Base-by-base conservation (phyloP, 176 grass and related monocot genomes). In the Oryza coarctata region DNA sequence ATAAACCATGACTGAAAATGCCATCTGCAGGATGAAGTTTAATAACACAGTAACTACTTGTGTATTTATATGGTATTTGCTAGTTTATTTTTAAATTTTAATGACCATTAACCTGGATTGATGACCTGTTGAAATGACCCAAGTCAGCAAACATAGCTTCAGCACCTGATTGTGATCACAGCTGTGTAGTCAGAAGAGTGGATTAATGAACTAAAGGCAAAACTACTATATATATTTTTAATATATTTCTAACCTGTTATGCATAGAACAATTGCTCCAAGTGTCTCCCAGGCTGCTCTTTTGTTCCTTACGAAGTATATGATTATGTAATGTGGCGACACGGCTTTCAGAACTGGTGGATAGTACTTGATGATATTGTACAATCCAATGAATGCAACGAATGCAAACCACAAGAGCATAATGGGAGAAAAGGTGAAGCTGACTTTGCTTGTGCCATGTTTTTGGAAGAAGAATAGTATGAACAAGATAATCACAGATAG, bases 91-190 rank as follows among this genome's bases (percentile, higher is more conserved):
- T 38, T 72, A 58, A 67, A 32, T 2, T 25, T 69, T 63, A 71
- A 64, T 23, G 38, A 32, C 7, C 28, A 75, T 77, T 60, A 87
- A 92, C 93, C 88, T 92, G 93, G 80, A 95, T 90, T 76, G 79
- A 91, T 52, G 38, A 64, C 80, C 93, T 96, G 88, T 86, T 91
- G 83, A 96, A 96, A 85, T 91, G 94, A 67, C 94, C 94, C 74
- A 96, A 75, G 61, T 96, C 94, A 83, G 94, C 94, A 68, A 96
- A 96, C 94, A 96, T 91, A 52, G 94, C 94, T 85, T 96, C 90
- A 22, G 90, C 90, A 89, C 94, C 94, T 95, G 80, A 81, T 90
- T 9, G 52, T 75, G 34, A 87, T 50, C 9, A 57, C 49, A 47
- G 0, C 4, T 80, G 63, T 74, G 68, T 63, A 78, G 55, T 68